Evolutionary conservation across 805 yeast genomes (phyloP), one percentile per base, ranked within the genome.

Genomic region (Candida chilensis): DNA sequence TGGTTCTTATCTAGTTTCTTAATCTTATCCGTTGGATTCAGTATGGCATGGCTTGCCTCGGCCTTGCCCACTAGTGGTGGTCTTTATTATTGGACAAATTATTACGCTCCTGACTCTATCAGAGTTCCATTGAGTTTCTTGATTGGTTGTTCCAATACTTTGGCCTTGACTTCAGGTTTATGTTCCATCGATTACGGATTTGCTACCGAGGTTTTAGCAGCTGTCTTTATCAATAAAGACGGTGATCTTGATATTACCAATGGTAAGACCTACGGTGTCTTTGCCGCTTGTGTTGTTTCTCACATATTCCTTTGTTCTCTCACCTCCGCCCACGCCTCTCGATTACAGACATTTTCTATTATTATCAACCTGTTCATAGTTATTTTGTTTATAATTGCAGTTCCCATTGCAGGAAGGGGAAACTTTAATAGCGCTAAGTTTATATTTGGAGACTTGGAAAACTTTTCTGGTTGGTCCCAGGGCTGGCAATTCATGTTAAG

Each of bases 21-120:
- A 40, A 74, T 79, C 33, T 44, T 77, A 32, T 45, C 61, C 7
- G 66, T 75, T n/a, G 86, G 85, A 12, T 37, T 69, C 5, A 61
- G 79, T 12, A 70, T 81, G 75, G 62, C 82, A 5, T 80, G 78
- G 42, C 50, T 78, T 37, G 83, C 80, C 1, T 67, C 78, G 20
- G 70, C 86, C 1, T 67, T 76, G 39, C 88, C 90, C 16, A 79
- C 88, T 1, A 71, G 81, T 14, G 88, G 88, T 32, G 88, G 88
- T 6, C 54, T 80, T 24, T 81, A 77, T 45, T 74, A 70, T 50
- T 75, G 81, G 77, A 72, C 83, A 1, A 74, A 64, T 49, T 66
- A 74, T 45, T 78, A 74, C 45, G 74, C 86, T 16, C 87, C 85
- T 2, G 67, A 60, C 28, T 40, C 43, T 7, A 29, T 48, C 22